Percentiles rank a stretch among this genome's conserved stretches.
Evolutionary conservation across 1,284 basidiomycete species (phyloP).

Genomic region (Moesziomyces sp.): DNA sequence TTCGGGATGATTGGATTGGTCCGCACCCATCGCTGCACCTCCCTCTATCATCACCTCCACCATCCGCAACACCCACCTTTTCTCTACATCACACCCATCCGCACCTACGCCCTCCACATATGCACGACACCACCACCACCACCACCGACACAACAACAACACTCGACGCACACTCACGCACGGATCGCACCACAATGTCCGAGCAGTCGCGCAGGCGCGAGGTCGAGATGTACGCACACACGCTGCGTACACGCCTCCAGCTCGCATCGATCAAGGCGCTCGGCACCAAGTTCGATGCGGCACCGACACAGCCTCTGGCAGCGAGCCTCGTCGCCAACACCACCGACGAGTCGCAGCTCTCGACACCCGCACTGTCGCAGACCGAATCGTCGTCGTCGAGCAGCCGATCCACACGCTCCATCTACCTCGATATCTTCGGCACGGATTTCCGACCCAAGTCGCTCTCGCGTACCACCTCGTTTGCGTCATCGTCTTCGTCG

Average conservation of each 20-base stretch:
- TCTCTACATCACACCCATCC: slow-evolving; percentile 1
- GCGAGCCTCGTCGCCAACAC: slow-evolving; percentile 25
- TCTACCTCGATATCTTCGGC: slow-evolving; percentile 49
- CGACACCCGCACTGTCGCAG: slow-evolving; percentile 37
- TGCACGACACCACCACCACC: neutral
- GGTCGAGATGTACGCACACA: slow-evolving; percentile 47
- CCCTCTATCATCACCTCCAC: slow-evolving; percentile 42
- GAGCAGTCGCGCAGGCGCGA: slow-evolving; percentile 15
- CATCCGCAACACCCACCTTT: slow-evolving; percentile 7
- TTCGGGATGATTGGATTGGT: neutral
- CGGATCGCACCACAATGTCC: slow-evolving; percentile 1
- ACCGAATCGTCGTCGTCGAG: slow-evolving; percentile 35
- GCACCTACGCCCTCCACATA: neutral
- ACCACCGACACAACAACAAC: slow-evolving; percentile 1
- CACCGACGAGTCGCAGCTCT: neutral
- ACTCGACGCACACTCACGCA: slow-evolving; percentile 2
- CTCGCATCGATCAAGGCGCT: slow-evolving; percentile 46
- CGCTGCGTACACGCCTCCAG: slow-evolving; percentile 42
- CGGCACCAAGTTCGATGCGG: neutral
- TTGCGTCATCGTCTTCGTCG: slow-evolving; percentile 20
- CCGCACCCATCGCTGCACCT: neutral
- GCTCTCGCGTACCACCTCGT: slow-evolving; percentile 10
- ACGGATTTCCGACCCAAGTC: slow-evolving; percentile 30
- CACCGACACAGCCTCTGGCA: slow-evolving; percentile 11
- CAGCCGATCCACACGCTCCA: slow-evolving; percentile 22